A percentile compares a stretch with the other conserved stretches of the same genome.
Evolutionary conservation across 495 filamentous ascomycete genomes (phyloP).

Genomic region (Neurospora sp.): DNA sequence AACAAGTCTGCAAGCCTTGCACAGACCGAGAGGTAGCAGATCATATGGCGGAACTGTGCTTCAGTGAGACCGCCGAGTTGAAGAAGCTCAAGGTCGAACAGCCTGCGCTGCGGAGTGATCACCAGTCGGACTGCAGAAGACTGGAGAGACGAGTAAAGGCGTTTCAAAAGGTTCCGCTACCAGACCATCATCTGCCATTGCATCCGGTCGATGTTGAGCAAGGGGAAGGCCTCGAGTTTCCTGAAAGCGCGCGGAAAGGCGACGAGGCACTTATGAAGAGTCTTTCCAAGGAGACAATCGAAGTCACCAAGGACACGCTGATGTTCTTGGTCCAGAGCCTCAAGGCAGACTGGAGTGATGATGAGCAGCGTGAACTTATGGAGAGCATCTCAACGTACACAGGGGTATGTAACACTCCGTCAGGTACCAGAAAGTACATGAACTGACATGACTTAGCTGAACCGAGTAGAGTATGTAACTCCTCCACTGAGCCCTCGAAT

Average conservation of each 20-base stretch:
- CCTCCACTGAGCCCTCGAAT: constrained; percentile 48
- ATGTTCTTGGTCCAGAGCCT: constrained; percentile 16
- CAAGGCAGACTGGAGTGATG: constrained; percentile 27
- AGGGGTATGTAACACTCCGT: constrained; percentile 23
- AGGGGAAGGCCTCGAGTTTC: constrained; percentile 35
- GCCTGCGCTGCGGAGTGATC: constrained; percentile 41
- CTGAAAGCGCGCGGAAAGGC: neutral
- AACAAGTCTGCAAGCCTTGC: constrained; percentile 9
- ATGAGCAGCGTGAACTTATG: constrained; percentile 24
- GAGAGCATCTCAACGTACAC: constrained; percentile 17
- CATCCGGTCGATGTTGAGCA: constrained; percentile 35
- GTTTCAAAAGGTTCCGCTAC: constrained; percentile 21
- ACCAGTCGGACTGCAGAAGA: constrained; percentile 33
- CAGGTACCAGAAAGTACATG: neutral
- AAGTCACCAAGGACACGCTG: constrained; percentile 11
- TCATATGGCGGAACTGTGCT: constrained; percentile 11
- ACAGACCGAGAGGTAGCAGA: constrained; percentile 4
- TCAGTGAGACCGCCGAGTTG: neutral
- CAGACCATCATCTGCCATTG: constrained; percentile 33
- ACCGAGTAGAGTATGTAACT: constrained; percentile 33
- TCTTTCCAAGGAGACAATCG: constrained; percentile 9
- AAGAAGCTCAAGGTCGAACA: constrained; percentile 38
- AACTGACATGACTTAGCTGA: constrained; percentile 9
- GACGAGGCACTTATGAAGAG: constrained; percentile 1
- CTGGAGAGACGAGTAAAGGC: constrained; percentile 23